A percentile compares a stretch with the other conserved stretches of the same genome.
Conservation (phyloP, 805 yeast species). For the Metschnikowia matae region DNA sequence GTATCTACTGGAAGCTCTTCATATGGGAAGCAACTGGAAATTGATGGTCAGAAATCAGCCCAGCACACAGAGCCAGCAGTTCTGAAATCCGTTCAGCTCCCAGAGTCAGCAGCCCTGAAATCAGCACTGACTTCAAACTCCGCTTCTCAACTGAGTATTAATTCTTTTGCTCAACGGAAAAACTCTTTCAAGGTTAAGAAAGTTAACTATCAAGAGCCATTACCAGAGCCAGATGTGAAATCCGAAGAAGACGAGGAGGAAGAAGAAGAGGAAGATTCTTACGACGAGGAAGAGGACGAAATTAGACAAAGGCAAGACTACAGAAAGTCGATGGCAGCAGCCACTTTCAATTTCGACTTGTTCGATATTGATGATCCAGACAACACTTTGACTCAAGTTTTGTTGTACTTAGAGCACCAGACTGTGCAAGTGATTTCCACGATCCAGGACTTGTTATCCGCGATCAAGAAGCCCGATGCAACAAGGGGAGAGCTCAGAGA, state of each 20-base stretch:
- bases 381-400: conserved; percentile 77
- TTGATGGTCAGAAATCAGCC: background rate
- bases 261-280: conserved; percentile 19
- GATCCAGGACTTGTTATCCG: conserved; percentile 73
- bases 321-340: conserved; percentile 47
- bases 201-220: conserved; percentile 12
- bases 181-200: conserved; percentile 15
- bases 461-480: conserved; percentile 73
- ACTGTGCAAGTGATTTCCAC: conserved; percentile 89
- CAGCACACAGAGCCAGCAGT: background rate
- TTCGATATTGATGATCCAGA: conserved; percentile 86
- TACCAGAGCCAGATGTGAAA: background rate
- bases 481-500: conserved; percentile 69
- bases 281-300: conserved; percentile 27
- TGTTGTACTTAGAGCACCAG: conserved; percentile 86
- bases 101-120: background rate
- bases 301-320: conserved; percentile 43
- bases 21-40: background rate
- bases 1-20: background rate
- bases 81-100: background rate
- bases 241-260: conserved; percentile 12
- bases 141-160: background rate
- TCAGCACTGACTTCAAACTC: background rate
- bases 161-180: background rate
- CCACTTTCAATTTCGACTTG: conserved; percentile 64